These are phyloP conservation scores for Tetrahymena malaccensis DNA, from an alignment of 73 alveolate species.

Conservation along the genomic window DNA sequence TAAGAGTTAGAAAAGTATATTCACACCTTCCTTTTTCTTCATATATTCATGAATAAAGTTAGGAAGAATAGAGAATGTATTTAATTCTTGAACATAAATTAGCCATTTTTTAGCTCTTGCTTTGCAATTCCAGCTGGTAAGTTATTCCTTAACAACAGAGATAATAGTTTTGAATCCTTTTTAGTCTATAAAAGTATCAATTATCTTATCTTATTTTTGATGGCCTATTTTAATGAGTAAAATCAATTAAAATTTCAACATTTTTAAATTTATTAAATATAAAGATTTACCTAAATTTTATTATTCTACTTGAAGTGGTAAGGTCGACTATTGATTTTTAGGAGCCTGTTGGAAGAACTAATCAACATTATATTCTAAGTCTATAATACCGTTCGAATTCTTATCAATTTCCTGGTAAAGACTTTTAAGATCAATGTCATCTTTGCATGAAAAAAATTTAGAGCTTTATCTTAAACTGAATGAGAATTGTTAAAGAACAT, in stretches of 20 bases:
- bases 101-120: constrained; percentile 51
- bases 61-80: constrained; percentile 52
- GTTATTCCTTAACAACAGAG: constrained; percentile 37
- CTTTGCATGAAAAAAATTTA: background rate
- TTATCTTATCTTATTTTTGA: background rate
- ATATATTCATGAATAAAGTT: constrained; percentile 52
- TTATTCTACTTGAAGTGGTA: background rate
- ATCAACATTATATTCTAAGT: background rate
- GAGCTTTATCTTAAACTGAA: background rate
- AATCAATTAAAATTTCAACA: background rate
- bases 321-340: background rate
- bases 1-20: constrained; percentile 52
- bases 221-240: background rate
- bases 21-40: constrained; percentile 46
- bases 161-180: constrained; percentile 59
- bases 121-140: constrained; percentile 44
- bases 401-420: background rate
- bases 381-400: background rate
- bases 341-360: background rate
- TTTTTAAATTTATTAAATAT: too few species aligned
- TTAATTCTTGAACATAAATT: constrained; percentile 51
- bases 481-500: background rate
- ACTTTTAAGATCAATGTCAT: background rate
- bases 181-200: constrained; percentile 39
- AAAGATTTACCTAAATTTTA: background rate